These are phyloP conservation scores for Pythium biforme DNA, from an alignment of 352 stramenopile genomes.

Conservation along the genomic window DNA sequence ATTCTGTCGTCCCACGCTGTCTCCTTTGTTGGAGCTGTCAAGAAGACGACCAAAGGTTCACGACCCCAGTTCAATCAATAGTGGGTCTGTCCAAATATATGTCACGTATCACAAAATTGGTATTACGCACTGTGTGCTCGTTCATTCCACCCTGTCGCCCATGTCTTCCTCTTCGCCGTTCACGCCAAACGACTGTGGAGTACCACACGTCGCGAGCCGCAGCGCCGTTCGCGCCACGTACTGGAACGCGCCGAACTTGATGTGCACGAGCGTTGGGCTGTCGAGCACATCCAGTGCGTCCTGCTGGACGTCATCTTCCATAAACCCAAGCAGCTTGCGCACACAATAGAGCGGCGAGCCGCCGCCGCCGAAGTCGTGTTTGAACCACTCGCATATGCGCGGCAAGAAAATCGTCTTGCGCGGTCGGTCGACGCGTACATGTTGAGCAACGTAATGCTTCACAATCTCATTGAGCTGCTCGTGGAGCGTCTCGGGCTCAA, in stretches of 20 bases:
- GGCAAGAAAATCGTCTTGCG: slow-evolving; percentile 44
- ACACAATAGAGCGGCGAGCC: slow-evolving; percentile 54
- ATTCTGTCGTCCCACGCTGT: too few relatives aligned
- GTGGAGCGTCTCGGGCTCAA: slow-evolving; percentile 46
- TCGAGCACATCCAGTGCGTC: slow-evolving; percentile 49
- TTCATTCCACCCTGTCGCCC: not conserved
- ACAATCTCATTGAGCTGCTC: slow-evolving; percentile 69
- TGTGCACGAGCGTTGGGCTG: slow-evolving; percentile 41
- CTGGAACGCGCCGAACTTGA: slow-evolving; percentile 56
- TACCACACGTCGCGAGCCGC: not conserved
- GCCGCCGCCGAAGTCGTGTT: slow-evolving; percentile 53
- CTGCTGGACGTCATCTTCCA: slow-evolving; percentile 43
- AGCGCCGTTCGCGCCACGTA: slow-evolving; percentile 39
- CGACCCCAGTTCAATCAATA: too few relatives aligned
- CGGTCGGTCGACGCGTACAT: slow-evolving; percentile 35
- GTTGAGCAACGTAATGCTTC: slow-evolving; percentile 29
- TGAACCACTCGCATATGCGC: slow-evolving; percentile 76
- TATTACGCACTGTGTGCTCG: not conserved
- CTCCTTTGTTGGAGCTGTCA: too few relatives aligned
- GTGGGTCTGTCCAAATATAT: not conserved
- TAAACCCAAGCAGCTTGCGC: slow-evolving; percentile 74
- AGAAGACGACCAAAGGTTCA: too few relatives aligned
- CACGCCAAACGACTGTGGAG: not conserved
- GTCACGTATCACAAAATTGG: not conserved
- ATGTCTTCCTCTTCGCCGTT: not conserved